Base-by-base conservation (phyloP, 2,329 filamentous ascomycete species). In the Fusarium redolens region DNA sequence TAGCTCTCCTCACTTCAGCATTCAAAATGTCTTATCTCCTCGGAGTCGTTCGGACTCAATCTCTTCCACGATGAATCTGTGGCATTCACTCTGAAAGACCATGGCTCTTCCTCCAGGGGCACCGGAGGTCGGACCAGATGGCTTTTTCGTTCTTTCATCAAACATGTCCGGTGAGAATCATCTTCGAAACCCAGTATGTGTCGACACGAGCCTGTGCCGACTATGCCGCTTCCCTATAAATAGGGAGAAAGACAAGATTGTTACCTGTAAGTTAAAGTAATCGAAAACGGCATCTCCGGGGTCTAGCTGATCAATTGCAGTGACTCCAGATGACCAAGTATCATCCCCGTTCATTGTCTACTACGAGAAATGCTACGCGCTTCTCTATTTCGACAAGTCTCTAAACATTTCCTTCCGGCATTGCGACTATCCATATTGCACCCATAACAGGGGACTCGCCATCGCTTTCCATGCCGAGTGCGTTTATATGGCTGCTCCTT, bases 101-200 rank as follows among this genome's bases (percentile, higher is more conserved):
- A 62, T 55, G 37, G 18, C 17, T n/a, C 3, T 25, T 7, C 15
- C 10, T 33, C 11, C 9, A 17, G 7, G 18, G 4, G 7, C 13
- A 30, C 4, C 9, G 3, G 22, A 11, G 3, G n/a, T 50, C 13
- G 22, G 28, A 25, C 28, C 33, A 9, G 28, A n/a, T 5, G 35
- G 30, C 14, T 31, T 11, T 28, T 31, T 52, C 13, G 17, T 31
- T 7, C 13, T 31, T 17, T 31, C 45, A 15, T 20, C 45, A 28
- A 41, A 14, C 28, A 20, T 61, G 10, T 9, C 31, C 4, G 15
- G 3, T 11, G 40, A 60, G 4, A 59, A 69, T 40, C 66, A 66
- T 3, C 48, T 73, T n/a, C 57, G 69, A 17, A 31, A 51, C 1
- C 71, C 65, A 6, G 22, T 47, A 44, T 77, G 63, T 59, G 44